Conservation (phyloP, 2,329 filamentous ascomycete species). For the Pseudocercospora vitis region DNA sequence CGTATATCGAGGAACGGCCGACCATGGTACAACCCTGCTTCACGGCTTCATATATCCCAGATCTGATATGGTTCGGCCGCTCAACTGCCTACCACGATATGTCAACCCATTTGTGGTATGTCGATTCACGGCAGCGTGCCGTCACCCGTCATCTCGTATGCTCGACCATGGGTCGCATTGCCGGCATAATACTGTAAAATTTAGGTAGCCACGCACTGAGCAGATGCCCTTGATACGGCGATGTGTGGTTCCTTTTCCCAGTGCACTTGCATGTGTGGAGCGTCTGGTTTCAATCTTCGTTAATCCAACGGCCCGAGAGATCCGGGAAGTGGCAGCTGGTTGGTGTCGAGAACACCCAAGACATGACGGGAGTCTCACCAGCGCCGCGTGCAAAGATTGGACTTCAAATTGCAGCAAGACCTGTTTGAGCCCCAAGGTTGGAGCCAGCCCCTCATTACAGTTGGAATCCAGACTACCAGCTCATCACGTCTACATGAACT, state of each 20-base stretch:
- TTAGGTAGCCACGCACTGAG: not conserved
- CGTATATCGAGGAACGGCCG: not conserved
- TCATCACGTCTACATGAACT: no score
- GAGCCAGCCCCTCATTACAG: no score
- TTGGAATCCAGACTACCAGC: not conserved
- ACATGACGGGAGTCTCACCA: not conserved
- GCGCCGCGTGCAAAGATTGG: not conserved
- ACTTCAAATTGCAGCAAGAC: not conserved
- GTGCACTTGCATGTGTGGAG: not conserved
- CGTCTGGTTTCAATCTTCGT: not conserved
- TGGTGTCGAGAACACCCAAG: not conserved
- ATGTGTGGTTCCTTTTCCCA: not conserved
- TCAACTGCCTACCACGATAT: not conserved
- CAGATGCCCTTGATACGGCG: not conserved
- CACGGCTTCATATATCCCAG: not conserved
- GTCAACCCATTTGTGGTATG: not conserved
- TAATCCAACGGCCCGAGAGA: not conserved
- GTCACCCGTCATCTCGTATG: not conserved
- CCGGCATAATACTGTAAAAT: not conserved
- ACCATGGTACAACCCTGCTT: conserved; percentile 1
- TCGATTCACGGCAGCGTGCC: not conserved
- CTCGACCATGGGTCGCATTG: not conserved
- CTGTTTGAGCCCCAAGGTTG: not conserved
- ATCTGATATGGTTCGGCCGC: not conserved
- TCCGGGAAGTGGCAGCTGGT: not conserved